Conservation (phyloP, 345 rosid species). For the Hypericum perforatum region DNA sequence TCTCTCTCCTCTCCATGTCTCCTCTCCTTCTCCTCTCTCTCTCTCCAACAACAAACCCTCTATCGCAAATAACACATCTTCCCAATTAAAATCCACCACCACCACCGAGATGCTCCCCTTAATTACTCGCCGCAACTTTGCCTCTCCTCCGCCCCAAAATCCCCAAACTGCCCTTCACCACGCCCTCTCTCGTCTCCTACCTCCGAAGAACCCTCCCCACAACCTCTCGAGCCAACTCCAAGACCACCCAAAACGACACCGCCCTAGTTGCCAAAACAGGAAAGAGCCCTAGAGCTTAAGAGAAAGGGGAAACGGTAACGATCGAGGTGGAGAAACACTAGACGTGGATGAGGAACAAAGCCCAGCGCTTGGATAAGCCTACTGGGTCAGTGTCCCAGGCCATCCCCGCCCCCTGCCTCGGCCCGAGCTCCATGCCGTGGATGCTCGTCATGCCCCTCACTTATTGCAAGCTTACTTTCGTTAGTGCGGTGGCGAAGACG, state of each 20-base stretch:
- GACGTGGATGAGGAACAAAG: slow-evolving; percentile 93
- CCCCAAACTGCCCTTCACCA: slow-evolving; percentile 9
- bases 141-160: slow-evolving; percentile 19
- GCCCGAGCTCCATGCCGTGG: slow-evolving; percentile 86
- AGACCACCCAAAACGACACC: too few relatives aligned
- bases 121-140: slow-evolving; percentile 14
- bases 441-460: slow-evolving; percentile 78
- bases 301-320: slow-evolving; percentile 25
- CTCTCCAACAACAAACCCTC: too few relatives aligned
- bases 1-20: too few relatives aligned
- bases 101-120: background rate
- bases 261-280: slow-evolving; percentile 9
- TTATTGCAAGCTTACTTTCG: slow-evolving; percentile 61
- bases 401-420: slow-evolving; percentile 89
- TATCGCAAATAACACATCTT: too few relatives aligned
- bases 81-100: too few relatives aligned
- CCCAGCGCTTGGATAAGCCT: slow-evolving; percentile 76
- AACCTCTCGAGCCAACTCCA: slow-evolving; percentile 15
- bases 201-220: slow-evolving; percentile 2
- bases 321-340: slow-evolving; percentile 75
- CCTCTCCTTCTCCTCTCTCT: too few relatives aligned
- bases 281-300: too few relatives aligned
- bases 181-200: slow-evolving; percentile 15
- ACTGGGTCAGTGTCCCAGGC: too few relatives aligned
- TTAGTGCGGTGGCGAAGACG: slow-evolving; percentile 73